Evolutionary conservation across 192 early-diverging fungal species (phyloP), one percentile per base, ranked within the genome.

Genomic region (Mortierella alpina): DNA sequence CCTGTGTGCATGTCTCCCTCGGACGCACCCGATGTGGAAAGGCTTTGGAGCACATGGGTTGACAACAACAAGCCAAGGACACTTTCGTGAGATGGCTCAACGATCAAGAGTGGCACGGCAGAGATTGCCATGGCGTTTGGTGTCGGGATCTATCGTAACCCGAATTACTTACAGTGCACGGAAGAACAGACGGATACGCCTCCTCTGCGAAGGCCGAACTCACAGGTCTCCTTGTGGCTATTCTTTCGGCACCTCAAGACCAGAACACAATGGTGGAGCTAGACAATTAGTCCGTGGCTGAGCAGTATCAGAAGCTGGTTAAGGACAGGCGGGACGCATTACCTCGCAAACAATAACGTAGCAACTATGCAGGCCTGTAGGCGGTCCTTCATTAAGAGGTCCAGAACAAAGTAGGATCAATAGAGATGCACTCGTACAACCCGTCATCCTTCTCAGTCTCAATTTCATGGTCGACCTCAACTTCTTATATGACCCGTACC

Each of bases 201-300:
- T 65, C 63, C 45, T 63, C 60, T 14, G 45, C 17, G 14, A 48
- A 63, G 46, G 41, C 59, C 7, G 59, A 60, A 45, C 59, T 60
- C 14, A 60, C 45, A 42, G 59, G 59, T 5, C 59, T 60, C 12
- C 15, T 44, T 5, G 41, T 42, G 17, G 59, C 59, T 5, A 42
- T 60, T 14, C 2, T 60, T n/a, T 8, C 59, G 5, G 31, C 59
- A 60, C 59, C 59, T 8, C 41, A 39, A 42, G 41, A 40, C 2
- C 59, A 60, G 31, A 42, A 60, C 18, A 60, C 45, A 17, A 12
- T 60, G 12, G 14, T 60, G 12, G 13, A 18, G 11, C 41, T 44
- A 4, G 59, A 60, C 41, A 60, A 60, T 17, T 14, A 60, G 42
- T 60, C 59, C 7, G 59, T 60, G 7, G 59, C 45, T 5, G 12